These are phyloP conservation scores for Candida krabiensis DNA, from an alignment of 805 yeast genomes.

Conservation along the genomic window DNA sequence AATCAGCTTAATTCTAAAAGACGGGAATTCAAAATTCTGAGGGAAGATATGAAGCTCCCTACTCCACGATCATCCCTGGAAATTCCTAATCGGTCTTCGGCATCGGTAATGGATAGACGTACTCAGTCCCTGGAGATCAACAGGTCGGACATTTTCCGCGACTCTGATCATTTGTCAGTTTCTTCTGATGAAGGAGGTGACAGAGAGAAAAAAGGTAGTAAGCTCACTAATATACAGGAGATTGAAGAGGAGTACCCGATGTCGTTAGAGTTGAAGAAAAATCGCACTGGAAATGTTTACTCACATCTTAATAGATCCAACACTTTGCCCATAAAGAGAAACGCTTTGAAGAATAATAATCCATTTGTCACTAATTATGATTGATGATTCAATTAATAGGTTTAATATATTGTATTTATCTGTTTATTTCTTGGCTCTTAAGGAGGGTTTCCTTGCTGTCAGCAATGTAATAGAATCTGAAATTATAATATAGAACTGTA, in stretches of 20 bases:
- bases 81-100: slow-evolving; percentile 26
- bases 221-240: slow-evolving; percentile 20
- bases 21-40: slow-evolving; percentile 38
- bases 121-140: slow-evolving; percentile 32
- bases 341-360: slow-evolving; percentile 8
- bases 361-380: slow-evolving; percentile 9
- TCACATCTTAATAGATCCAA: slow-evolving; percentile 5
- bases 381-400: no score
- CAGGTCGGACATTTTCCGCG: slow-evolving; percentile 21
- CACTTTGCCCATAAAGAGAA: slow-evolving; percentile 11
- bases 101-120: slow-evolving; percentile 6
- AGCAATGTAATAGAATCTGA: no score
- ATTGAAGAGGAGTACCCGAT: slow-evolving; percentile 14
- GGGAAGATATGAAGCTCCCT: slow-evolving; percentile 40
- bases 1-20: slow-evolving; percentile 40
- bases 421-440: no score
- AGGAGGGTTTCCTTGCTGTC: no score
- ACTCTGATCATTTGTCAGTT: slow-evolving; percentile 11
- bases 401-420: no score
- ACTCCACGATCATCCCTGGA: slow-evolving; percentile 28
- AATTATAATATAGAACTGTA: no score
- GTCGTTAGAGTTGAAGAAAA: not conserved
- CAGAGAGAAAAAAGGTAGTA: slow-evolving; percentile 10
- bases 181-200: slow-evolving; percentile 18
- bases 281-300: not conserved